These are phyloP conservation scores for Acanthamoeba healyi DNA, from an alignment of 208 protist genomes.

Conservation along the genomic window DNA sequence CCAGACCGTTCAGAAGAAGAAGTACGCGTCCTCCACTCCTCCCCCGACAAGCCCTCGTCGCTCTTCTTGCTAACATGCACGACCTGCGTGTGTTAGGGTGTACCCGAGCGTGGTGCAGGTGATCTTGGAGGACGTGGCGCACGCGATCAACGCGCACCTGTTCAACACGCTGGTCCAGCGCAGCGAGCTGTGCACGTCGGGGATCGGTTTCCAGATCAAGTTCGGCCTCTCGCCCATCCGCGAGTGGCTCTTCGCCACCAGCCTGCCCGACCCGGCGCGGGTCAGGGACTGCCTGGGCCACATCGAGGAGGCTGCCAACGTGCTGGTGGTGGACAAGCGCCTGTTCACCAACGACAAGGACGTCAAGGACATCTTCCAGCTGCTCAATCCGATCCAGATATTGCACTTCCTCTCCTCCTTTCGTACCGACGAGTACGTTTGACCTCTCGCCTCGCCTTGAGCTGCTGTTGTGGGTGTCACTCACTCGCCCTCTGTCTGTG, in stretches of 20 bases:
- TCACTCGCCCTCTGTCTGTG: too few species aligned
- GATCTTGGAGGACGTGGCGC: constrained; percentile 13
- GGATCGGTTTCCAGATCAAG: constrained; percentile 59
- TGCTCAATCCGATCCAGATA: constrained; percentile 57
- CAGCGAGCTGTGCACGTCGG: not conserved
- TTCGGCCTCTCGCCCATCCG: constrained; percentile 26
- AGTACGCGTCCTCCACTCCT: constrained; percentile 6
- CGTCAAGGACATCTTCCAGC: constrained; percentile 66
- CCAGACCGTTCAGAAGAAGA: not conserved
- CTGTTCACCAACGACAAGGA: constrained; percentile 46
- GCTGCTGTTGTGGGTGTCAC: too few species aligned
- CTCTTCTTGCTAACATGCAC: too few species aligned
- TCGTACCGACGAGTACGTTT: constrained; percentile 50
- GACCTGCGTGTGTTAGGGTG: not conserved
- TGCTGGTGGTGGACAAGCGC: constrained; percentile 38
- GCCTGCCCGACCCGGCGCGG: not conserved
- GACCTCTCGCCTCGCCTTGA: too few species aligned
- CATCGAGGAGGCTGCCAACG: constrained; percentile 62
- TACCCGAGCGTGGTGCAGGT: constrained; percentile 35
- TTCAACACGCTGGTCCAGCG: constrained; percentile 36
- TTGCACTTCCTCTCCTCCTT: constrained; percentile 62
- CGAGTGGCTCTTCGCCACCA: constrained; percentile 37
- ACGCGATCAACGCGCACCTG: constrained; percentile 53
- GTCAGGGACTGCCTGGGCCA: constrained; percentile 26
- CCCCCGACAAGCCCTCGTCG: not conserved